Base-by-base conservation (phyloP, 768 basidiomycete genomes). In the Lepiota brunneoincarnata region DNA sequence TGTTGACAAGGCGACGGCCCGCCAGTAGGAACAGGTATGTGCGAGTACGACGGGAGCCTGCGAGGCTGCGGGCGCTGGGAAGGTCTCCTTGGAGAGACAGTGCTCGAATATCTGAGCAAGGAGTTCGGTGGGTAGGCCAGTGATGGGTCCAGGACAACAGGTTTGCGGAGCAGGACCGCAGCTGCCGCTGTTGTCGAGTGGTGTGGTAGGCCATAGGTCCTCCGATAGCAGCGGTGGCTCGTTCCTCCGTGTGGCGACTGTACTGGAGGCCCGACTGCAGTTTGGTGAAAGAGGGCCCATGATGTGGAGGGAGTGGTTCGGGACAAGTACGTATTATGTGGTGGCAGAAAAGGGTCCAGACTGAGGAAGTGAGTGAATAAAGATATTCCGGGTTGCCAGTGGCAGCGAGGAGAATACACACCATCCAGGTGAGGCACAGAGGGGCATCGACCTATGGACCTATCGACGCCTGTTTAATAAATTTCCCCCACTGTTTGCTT, bases 61-160 rank as follows among this genome's bases (percentile, higher is more conserved):
- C 4, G 59, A 57, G 21, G 44, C 49, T 42, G 58, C 59, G 9
- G 68, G 66, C 7, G 60, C 59, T 24, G 65, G 64, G 51, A 65
- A 71, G 41, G 47, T 56, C 5, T 63, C 65, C 36, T 56, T 35
- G 24, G 68, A 64, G 28, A 68, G 38, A 51, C 67, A 67, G 52
- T 59, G 59, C 15, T 62, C 42, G 53, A 71, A 71, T 24, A 69
- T 66, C 43, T 67, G 59, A 18, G 65, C 44, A 26, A 71, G 54
- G n/a, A 71, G 53, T 58, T 71, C 69, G 21, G 63, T 56, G 36
- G 69, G 69, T 4, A 71, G 66, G 45, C 48, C 44, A 31, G 63
- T 26, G 44, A 63, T 55, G 6, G 61, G 62, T 9, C 64, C 39
- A 47, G 26, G 38, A 5, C 24, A 24, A 39, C 24, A 7, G 40